Base-by-base conservation (phyloP, 345 rosid genomes). In the Leavenworthia alabamica region DNA sequence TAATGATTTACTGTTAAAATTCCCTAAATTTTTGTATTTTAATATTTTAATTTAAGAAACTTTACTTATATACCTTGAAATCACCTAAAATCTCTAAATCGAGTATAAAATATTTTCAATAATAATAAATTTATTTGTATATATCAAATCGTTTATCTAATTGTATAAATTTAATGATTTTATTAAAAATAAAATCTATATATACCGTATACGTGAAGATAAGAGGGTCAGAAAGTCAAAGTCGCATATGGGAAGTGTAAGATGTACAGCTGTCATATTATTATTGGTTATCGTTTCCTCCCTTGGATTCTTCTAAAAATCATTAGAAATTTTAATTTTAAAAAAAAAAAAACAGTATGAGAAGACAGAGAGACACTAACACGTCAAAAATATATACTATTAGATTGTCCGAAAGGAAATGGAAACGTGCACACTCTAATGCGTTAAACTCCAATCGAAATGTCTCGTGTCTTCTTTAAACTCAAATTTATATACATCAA, bases 381-480 rank as follows among this genome's bases (percentile, higher is more conserved):
- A 67, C 26, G 23, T 46, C 27, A 56, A 19, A 11, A 29, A 10
- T 37, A 9, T n/a, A 22, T n/a, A n/a, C n/a, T n/a, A n/a, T 33
- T 65, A 47, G 41, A 46, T 27, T 49, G 31, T 58, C 10, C 31
- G 11, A 41, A 41, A 4, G 6, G 28, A 60, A 50, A 37, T 22
- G 32, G 67, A 51, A 51, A 61, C 67, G 54, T 68, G 54, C 27
- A 60, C 67, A 32, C 54, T 60, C 59, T 49, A 55, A 51, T 68
- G 66, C 42, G 56, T 57, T 50, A 1, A 60, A 42, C 40, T 50
- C 44, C 66, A 42, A 50, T 41, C 27, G 36, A 60, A 68, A 54
- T 20, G 44, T 56, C 32, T 66, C 48, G 52, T 49, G 65, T 43
- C 47, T 26, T 39, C 35, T 40, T 24, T 14, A 39, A 12, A 40